Conservation (phyloP, 768 basidiomycete species). For the Guyanaporus albipodus region DNA sequence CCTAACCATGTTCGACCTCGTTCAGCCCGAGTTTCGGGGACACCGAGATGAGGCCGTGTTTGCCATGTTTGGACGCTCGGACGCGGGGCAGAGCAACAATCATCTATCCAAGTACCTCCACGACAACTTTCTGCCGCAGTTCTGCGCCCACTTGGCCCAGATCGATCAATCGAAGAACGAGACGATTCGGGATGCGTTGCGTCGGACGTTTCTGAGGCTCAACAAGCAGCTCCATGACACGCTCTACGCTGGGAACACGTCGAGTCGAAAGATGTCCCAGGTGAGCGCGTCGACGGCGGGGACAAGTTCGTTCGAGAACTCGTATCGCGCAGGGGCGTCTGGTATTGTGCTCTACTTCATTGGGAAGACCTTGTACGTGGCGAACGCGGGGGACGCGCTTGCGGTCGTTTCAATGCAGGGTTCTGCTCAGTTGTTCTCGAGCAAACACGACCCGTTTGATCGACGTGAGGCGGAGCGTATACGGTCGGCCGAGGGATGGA, state of each 20-base stretch:
- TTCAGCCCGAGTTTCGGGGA: constrained; percentile 79
- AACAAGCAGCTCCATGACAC: constrained; percentile 78
- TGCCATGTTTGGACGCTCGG: constrained; percentile 88
- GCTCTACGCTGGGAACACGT: constrained; percentile 41
- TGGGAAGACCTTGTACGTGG: constrained; percentile 78
- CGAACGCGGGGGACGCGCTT: constrained; percentile 84
- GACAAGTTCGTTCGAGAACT: constrained; percentile 37
- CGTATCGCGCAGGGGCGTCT: constrained; percentile 71
- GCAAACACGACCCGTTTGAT: constrained; percentile 88
- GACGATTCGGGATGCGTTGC: constrained; percentile 68
- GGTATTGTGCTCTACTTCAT: constrained; percentile 84
- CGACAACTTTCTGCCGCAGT: constrained; percentile 68
- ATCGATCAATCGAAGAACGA: constrained; percentile 41
- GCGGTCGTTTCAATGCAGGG: constrained; percentile 83
- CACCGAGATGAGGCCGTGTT: constrained; percentile 82
- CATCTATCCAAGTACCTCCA: constrained; percentile 78
- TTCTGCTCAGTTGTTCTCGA: constrained; percentile 67
- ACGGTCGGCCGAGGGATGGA: constrained; percentile 88
- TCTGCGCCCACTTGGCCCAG: constrained; percentile 54
- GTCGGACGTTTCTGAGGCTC: constrained; percentile 82
- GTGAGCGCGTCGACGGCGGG: constrained; percentile 45
- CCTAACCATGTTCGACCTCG: constrained; percentile 89
- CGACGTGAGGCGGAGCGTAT: constrained; percentile 82
- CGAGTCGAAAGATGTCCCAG: constrained; percentile 68
- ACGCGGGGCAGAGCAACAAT: constrained; percentile 55